Evolutionary conservation across 2,329 filamentous ascomycete species (phyloP).

Genomic region (Fusarium pseudocircinatum): DNA sequence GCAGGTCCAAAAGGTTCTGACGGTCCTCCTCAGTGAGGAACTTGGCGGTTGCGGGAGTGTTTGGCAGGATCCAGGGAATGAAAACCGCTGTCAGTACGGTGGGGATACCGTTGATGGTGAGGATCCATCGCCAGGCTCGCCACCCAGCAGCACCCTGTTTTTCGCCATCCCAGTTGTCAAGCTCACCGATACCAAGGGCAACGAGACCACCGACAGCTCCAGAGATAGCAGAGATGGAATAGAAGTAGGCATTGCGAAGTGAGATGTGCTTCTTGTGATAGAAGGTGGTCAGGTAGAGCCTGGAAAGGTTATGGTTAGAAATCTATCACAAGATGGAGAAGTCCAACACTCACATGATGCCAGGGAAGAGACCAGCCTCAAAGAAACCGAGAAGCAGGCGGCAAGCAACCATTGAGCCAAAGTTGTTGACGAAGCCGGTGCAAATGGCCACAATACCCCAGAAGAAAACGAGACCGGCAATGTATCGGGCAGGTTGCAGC

Average conservation of each 20-base stretch:
- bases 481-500: constrained; percentile 58
- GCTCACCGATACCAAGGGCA: constrained; percentile 65
- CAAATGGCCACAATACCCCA: constrained; percentile 57
- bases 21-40: constrained; percentile 35
- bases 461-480: constrained; percentile 53
- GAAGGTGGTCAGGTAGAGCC: constrained; percentile 67
- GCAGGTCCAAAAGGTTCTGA: constrained; percentile 62
- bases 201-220: constrained; percentile 73
- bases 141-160: constrained; percentile 64
- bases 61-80: constrained; percentile 66
- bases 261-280: constrained; percentile 70
- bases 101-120: constrained; percentile 62
- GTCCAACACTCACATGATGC: constrained; percentile 47
- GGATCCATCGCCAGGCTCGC: constrained; percentile 74
- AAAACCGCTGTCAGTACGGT: constrained; percentile 62
- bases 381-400: constrained; percentile 49
- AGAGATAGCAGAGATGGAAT: constrained; percentile 67
- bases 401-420: constrained; percentile 57
- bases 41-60: constrained; percentile 65
- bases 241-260: constrained; percentile 70
- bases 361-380: constrained; percentile 62
- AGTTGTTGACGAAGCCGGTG: constrained; percentile 56
- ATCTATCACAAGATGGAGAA: too few species aligned
- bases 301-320: not conserved
- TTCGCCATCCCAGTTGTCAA: constrained; percentile 37